Percentiles rank a stretch among this genome's conserved stretches.
Conservation (phyloP, 2,329 filamentous ascomycete species). For the Teratosphaeria nubilosa region DNA sequence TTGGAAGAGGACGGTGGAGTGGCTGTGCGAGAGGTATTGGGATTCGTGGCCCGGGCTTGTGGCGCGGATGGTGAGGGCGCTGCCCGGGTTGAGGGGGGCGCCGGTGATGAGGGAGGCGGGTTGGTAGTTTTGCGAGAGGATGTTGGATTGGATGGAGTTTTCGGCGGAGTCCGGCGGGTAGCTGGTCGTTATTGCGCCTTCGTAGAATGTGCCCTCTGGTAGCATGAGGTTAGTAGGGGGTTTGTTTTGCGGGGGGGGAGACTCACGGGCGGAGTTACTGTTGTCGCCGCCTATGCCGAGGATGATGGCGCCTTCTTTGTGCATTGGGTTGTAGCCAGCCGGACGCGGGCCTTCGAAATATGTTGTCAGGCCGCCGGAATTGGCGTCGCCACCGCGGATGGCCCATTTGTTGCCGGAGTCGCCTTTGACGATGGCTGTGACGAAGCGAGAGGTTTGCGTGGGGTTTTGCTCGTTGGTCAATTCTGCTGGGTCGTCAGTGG, state of each 20-base stretch:
- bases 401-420: slow-evolving; percentile 45
- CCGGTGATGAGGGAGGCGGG: slow-evolving; percentile 40
- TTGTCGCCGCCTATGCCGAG: slow-evolving; percentile 65
- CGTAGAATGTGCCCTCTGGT: slow-evolving; percentile 45
- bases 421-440: slow-evolving; percentile 50
- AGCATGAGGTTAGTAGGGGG: too few relatives aligned
- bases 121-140: slow-evolving; percentile 38
- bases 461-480: slow-evolving; percentile 48
- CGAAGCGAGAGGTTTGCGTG: slow-evolving; percentile 45
- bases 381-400: slow-evolving; percentile 48
- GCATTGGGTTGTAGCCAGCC: slow-evolving; percentile 51
- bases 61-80: slow-evolving; percentile 43
- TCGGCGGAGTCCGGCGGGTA: slow-evolving; percentile 53
- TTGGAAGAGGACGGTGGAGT: slow-evolving; percentile 45
- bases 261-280: slow-evolving; percentile 36
- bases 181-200: slow-evolving; percentile 54
- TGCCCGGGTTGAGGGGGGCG: slow-evolving; percentile 37
- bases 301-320: slow-evolving; percentile 55
- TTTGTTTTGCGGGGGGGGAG: too few relatives aligned
- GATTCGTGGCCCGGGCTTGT: slow-evolving; percentile 46
- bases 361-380: slow-evolving; percentile 45
- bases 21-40: slow-evolving; percentile 46
- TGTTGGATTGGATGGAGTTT: slow-evolving; percentile 38
- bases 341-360: slow-evolving; percentile 51
- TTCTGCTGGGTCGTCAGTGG: slow-evolving; percentile 21